phyloP scores from a whole-genome alignment of 83 land plant genomes.

The Thuja plicata region DNA sequence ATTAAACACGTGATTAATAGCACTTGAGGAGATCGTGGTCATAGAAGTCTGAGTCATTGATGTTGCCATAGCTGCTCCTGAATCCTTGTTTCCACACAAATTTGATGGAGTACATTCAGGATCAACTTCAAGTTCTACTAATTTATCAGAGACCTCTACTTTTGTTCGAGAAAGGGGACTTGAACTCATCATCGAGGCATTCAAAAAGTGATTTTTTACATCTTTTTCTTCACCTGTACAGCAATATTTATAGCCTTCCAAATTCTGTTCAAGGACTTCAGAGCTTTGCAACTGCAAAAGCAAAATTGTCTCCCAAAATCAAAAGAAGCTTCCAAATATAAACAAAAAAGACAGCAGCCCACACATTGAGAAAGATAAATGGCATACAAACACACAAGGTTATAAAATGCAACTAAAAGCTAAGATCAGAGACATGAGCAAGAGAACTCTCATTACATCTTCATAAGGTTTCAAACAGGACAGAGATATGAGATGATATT shows the following conservation, averaged over 20 bases:
- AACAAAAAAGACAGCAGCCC: background rate
- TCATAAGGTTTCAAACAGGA: background rate
- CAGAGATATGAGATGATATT: background rate
- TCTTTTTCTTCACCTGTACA: background rate
- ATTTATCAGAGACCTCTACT: background rate
- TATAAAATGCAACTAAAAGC: background rate
- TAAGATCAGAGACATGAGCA: background rate
- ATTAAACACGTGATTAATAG: background rate
- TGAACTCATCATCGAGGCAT: background rate
- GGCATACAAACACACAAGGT: background rate
- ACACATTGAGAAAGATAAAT: background rate
- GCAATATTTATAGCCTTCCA: background rate
- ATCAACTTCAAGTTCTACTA: background rate
- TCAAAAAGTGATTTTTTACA: background rate
- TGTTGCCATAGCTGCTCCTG: background rate
- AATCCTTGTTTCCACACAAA: background rate
- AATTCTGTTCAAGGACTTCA: background rate
- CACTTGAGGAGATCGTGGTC: background rate
- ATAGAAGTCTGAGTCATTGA: background rate
- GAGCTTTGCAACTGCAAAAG: background rate
- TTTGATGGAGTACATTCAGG: conserved; percentile 2
- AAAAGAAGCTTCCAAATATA: conserved; percentile 5
- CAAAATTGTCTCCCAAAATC: background rate
- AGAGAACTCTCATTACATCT: background rate
- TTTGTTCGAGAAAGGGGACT: background rate